These are phyloP conservation scores for Plasmodium reichenowi DNA, from an alignment of 169 alveolate species.

Conservation along the genomic window DNA sequence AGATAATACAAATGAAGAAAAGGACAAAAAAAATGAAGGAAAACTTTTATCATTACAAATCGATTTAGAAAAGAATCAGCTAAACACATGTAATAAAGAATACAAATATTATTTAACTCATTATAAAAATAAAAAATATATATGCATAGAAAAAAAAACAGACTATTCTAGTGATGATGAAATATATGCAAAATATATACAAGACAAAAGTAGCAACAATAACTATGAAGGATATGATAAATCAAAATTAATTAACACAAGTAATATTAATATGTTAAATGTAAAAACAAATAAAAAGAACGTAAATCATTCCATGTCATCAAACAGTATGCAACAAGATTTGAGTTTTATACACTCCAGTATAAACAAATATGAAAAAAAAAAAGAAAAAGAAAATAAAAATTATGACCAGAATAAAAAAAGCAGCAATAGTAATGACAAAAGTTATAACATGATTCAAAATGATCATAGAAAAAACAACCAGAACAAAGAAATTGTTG, in stretches of 20 bases:
- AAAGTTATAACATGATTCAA: neutral
- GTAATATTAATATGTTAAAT: too few relatives aligned
- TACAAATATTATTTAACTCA: slow-evolving; percentile 60
- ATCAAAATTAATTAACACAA: too few relatives aligned
- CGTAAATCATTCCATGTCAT: slow-evolving; percentile 15
- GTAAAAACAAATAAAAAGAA: too few relatives aligned
- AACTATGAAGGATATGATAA: too few relatives aligned
- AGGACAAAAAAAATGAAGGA: slow-evolving; percentile 18
- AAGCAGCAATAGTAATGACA: neutral
- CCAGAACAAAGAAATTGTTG: too few relatives aligned
- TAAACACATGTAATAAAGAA: slow-evolving; percentile 37
- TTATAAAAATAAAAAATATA: slow-evolving; percentile 64
- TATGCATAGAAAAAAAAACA: slow-evolving; percentile 66
- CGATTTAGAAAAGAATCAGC: slow-evolving; percentile 67
- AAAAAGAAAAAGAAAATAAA: neutral
- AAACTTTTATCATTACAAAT: slow-evolving; percentile 40
- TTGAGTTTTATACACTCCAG: slow-evolving; percentile 61
- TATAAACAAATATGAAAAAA: slow-evolving; percentile 47
- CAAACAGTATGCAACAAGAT: slow-evolving; percentile 33
- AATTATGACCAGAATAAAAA: neutral
- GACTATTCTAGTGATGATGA: slow-evolving; percentile 42
- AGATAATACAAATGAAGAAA: slow-evolving; percentile 13
- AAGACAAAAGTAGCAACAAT: too few relatives aligned
- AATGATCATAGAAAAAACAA: neutral
- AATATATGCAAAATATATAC: too few relatives aligned